phyloP scores from a whole-genome alignment of 1,139 yeast species.

The Zygoascus meyerae region DNA sequence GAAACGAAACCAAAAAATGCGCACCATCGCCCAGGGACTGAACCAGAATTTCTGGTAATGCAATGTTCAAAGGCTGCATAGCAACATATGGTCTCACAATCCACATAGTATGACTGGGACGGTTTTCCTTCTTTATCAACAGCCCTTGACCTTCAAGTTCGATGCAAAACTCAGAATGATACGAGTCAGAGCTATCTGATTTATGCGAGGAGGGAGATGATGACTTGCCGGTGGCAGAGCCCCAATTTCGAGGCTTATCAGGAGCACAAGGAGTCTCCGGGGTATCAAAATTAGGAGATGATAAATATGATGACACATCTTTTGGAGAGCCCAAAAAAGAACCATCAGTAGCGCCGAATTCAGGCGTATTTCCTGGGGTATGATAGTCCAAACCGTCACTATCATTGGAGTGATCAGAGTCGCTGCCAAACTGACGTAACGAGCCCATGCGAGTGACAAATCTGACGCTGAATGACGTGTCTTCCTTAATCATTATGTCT shows the following conservation, averaged over 20 bases:
- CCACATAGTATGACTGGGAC: conserved; percentile 92
- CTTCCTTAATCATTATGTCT: conserved; percentile 64
- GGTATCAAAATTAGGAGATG: background rate
- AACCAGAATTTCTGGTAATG: conserved; percentile 60
- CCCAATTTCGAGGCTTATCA: background rate
- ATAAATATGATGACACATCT: background rate
- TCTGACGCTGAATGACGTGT: conserved; percentile 69
- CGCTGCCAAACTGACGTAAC: background rate
- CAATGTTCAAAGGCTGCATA: conserved; percentile 51
- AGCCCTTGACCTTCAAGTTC: conserved; percentile 95
- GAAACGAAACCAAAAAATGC: conserved; percentile 70
- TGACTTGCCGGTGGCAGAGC: background rate
- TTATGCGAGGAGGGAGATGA: background rate
- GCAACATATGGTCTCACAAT: conserved; percentile 73
- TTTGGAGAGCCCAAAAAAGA: background rate
- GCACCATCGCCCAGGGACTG: conserved; percentile 85
- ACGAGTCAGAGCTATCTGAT: background rate
- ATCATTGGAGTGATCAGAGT: conserved; percentile 7
- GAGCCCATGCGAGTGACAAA: conserved; percentile 56
- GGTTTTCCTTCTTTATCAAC: conserved; percentile 61
- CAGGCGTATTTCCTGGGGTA: too few species aligned
- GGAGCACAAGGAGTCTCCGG: background rate
- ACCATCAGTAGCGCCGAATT: conserved; percentile 1
- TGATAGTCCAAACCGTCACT: conserved; percentile 8
- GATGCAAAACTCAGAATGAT: conserved; percentile 20